phyloP scores from a whole-genome alignment of 257 asterid genomes.

The Solanum peruvianum region DNA sequence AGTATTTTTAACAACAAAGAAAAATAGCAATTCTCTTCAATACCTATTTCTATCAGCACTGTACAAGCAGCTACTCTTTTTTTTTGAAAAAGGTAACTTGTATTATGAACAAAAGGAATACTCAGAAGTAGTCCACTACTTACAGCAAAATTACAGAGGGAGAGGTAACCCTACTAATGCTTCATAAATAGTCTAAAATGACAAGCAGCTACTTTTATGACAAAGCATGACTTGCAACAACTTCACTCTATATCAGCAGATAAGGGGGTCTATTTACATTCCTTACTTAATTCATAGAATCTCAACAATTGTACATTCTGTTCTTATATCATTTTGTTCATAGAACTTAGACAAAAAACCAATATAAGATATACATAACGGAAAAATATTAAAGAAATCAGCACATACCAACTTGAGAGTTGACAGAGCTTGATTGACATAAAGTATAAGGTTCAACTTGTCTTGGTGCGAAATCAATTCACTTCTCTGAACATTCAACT shows the following conservation, averaged over 20 bases:
- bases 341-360: not conserved
- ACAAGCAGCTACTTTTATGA: not conserved
- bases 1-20: not conserved
- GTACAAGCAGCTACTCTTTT: not conserved
- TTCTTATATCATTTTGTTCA: not conserved
- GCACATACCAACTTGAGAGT: conserved; percentile 71
- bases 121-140: not conserved
- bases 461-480: conserved; percentile 60
- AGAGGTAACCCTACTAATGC: not conserved
- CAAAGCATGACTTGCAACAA: not conserved
- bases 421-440: conserved; percentile 90
- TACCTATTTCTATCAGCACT: not conserved
- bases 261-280: not conserved
- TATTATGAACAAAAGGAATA: not conserved
- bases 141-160: not conserved
- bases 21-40: not conserved
- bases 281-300: not conserved
- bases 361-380: not conserved
- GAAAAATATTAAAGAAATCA: not conserved
- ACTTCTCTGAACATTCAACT: conserved; percentile 49
- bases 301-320: not conserved
- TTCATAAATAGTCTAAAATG: not conserved
- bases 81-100: not conserved
- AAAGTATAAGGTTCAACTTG: conserved; percentile 70
- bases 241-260: not conserved